Conservation (phyloP, 2,329 filamentous ascomycete species). For the Aspergillus tamarii region DNA sequence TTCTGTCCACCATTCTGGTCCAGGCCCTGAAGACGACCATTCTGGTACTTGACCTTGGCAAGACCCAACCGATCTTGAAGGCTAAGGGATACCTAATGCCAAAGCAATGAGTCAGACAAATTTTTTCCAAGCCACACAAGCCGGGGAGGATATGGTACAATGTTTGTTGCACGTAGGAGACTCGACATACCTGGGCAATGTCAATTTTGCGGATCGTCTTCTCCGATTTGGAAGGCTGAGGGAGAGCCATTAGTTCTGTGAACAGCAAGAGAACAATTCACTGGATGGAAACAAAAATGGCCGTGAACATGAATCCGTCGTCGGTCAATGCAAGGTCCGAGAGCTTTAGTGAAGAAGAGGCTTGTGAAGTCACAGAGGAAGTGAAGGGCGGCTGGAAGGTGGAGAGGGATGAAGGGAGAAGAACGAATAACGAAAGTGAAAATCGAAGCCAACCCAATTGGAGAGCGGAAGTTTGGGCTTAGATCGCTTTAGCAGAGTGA, state of each 20-base stretch:
- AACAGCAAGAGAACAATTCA: conserved; percentile 13
- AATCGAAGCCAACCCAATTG: conserved; percentile 16
- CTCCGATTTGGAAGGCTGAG: conserved; percentile 37
- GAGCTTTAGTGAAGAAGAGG: conserved; percentile 3
- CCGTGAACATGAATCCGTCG: conserved; percentile 15
- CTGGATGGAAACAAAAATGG: conserved; percentile 21
- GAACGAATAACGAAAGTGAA: conserved; percentile 17
- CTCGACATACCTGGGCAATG: conserved; percentile 42
- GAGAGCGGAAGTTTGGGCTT: conserved; percentile 16
- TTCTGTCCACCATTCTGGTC: conserved; percentile 75
- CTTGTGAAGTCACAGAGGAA: conserved; percentile 9
- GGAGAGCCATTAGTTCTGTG: conserved; percentile 35
- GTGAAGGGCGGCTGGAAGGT: conserved; percentile 17
- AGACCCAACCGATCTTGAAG: conserved; percentile 92
- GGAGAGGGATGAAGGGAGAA: conserved; percentile 10
- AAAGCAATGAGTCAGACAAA: conserved; percentile 26
- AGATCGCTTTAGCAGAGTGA: conserved; percentile 6
- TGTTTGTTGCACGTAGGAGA: neutral
- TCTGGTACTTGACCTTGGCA: conserved; percentile 95
- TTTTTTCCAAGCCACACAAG: conserved; percentile 1
- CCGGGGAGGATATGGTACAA: neutral
- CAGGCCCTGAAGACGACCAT: conserved; percentile 84
- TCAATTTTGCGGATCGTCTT: conserved; percentile 47
- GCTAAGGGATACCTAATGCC: conserved; percentile 79
- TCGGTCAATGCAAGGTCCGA: neutral